Conservation (phyloP, 148 eudicot species). For the Beta vulgaris region DNA sequence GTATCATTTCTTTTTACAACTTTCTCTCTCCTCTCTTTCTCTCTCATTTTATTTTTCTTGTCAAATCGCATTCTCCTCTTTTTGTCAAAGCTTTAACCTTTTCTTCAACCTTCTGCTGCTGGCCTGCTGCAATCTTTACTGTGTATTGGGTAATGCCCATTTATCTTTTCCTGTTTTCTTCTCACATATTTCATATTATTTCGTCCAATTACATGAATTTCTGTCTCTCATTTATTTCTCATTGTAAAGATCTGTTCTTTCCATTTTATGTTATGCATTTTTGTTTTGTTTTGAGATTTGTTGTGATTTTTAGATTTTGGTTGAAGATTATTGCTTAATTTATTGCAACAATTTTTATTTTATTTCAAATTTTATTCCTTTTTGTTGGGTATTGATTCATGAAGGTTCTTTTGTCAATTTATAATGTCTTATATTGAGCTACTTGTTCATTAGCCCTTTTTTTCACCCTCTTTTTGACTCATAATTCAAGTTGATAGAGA, state of each 20-base stretch:
- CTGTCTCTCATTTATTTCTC: not conserved
- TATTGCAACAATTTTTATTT: not conserved
- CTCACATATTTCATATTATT: slow-evolving; percentile 7
- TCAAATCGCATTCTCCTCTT: not conserved
- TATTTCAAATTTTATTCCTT: not conserved
- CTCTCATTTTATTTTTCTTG: slow-evolving; percentile 4
- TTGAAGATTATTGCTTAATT: slow-evolving; percentile 8
- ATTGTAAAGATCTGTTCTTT: slow-evolving; percentile 30
- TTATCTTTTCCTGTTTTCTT: not conserved
- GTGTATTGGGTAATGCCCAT: not conserved
- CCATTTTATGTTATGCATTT: not conserved
- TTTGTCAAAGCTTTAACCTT: slow-evolving; percentile 17
- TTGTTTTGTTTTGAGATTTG: slow-evolving; percentile 21
- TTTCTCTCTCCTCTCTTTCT: not conserved
- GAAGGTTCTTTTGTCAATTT: not conserved
- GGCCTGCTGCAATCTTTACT: not conserved
- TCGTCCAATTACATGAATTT: not conserved
- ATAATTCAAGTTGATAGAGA: not conserved
- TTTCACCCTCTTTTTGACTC: not conserved
- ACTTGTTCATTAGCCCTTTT: not conserved
- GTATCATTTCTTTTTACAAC: not conserved
- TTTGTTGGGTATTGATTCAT: slow-evolving; percentile 14
- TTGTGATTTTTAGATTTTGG: not conserved
- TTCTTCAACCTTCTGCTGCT: slow-evolving; percentile 8
- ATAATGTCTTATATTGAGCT: not conserved